Evolutionary conservation across 306 rosid genomes (phyloP), one percentile per base, ranked within the genome.

Genomic region (Medicago arabica): DNA sequence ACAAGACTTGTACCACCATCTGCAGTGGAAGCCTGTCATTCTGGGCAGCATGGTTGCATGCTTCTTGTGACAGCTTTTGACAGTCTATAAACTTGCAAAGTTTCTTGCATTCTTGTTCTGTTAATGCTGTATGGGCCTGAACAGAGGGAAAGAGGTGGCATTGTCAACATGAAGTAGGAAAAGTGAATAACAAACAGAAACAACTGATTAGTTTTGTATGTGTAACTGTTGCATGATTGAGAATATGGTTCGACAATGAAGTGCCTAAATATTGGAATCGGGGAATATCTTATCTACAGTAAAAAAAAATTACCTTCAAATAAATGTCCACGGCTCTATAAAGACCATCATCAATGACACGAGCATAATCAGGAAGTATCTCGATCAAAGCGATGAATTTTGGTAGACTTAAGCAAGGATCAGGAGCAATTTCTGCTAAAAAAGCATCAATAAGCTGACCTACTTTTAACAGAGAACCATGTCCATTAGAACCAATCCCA

Each of bases 31-130:
- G 90, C 17, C 97, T 72, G 12, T 93, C 96, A 54, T 91, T 93
- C 74, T 85, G 93, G 2, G 97, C 97, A 4, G 97, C 98, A 36
- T 93, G 98, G 78, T 87, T 91, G 82, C 93, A 84, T 60, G 97
- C 98, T 76, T 93, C 98, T 86, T 91, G 90, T 66, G 98, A 93
- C 59, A 93, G 92, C 82, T 93, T 93, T 78, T 86, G 89, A 50
- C 96, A 84, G 78, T 93, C 97, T 76, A 93, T 85, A 65, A 86
- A 75, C 82, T 88, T 91, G 89, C 96, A 91, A 1, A 93, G 85
- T 82, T 75, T 85, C 88, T 86, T 88, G 84, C 91, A 80, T 80
- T 93, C 98, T 34, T 79, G 84, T 17, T 93, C 98, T 6, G 91
- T 86, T 64, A 93, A 80, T 50, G 79, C 31, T 63, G 91, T 58